These are phyloP conservation scores for Gardenia jasminoides DNA, from an alignment of 257 asterid genomes.

Conservation along the genomic window DNA sequence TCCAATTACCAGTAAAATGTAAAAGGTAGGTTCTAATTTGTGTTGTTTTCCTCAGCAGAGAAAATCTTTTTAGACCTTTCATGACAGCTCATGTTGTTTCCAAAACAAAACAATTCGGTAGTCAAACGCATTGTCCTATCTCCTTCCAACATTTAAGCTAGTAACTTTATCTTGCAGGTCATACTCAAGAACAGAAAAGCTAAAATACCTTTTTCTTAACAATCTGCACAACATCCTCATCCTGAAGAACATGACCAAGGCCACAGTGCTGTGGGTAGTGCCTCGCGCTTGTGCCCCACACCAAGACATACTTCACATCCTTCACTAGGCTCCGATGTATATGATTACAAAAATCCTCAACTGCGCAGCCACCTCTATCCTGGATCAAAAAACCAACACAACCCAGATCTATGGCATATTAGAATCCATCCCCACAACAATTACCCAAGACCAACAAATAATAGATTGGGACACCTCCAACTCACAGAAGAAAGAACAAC, in stretches of 20 bases:
- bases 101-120: neutral
- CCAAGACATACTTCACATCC: constrained; percentile 93
- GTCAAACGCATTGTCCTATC: neutral
- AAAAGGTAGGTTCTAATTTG: no score
- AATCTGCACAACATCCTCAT: constrained; percentile 96
- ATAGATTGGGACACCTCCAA: neutral
- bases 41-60: neutral
- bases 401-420: neutral
- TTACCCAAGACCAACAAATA: no score
- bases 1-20: neutral
- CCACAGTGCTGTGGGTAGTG: constrained; percentile 98
- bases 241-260: constrained; percentile 75
- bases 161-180: neutral
- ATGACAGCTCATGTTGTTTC: neutral
- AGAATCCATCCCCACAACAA: neutral
- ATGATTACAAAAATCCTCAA: constrained; percentile 93
- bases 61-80: neutral
- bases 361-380: constrained; percentile 99
- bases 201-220: constrained; percentile 89
- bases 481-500: constrained; percentile 95
- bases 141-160: neutral
- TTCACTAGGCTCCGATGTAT: constrained; percentile 92
- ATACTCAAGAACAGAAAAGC: neutral
- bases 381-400: constrained; percentile 30
- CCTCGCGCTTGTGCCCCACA: constrained; percentile 97